A percentile compares a stretch with the other conserved stretches of the same genome.
phyloP scores from a whole-genome alignment of 192 early-diverging fungal species.

The Rhizophagus sp. region DNA sequence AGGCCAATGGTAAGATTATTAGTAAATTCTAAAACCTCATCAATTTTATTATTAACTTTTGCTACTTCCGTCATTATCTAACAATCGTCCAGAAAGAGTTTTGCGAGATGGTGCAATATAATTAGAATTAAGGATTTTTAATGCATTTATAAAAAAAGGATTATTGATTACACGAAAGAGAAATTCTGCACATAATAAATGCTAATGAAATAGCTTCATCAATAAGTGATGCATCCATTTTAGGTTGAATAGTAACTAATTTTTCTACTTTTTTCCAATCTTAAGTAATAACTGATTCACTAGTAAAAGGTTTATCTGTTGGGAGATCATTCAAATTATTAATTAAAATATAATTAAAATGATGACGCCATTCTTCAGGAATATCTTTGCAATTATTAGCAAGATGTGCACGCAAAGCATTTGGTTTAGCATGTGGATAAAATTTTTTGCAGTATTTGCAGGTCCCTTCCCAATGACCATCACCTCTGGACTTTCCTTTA shows the following conservation, averaged over 20 bases:
- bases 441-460: background rate
- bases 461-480: background rate
- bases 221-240: background rate
- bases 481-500: background rate
- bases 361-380: background rate
- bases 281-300: background rate
- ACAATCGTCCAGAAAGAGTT: background rate
- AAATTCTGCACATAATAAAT: background rate
- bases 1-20: background rate
- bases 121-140: background rate
- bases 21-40: background rate
- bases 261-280: background rate
- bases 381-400: background rate
- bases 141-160: background rate
- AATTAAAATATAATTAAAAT: conserved; percentile 5
- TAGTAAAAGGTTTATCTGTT: background rate
- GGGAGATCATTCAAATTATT: background rate
- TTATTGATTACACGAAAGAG: background rate
- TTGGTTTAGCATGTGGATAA: background rate
- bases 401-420: background rate
- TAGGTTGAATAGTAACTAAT: background rate
- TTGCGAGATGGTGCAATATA: no score
- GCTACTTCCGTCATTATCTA: background rate
- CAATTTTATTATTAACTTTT: background rate
- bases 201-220: background rate